Evolutionary conservation across 805 yeast genomes (phyloP), one percentile per base, ranked within the genome.

Genomic region (Zygotorulaspora danielsina): DNA sequence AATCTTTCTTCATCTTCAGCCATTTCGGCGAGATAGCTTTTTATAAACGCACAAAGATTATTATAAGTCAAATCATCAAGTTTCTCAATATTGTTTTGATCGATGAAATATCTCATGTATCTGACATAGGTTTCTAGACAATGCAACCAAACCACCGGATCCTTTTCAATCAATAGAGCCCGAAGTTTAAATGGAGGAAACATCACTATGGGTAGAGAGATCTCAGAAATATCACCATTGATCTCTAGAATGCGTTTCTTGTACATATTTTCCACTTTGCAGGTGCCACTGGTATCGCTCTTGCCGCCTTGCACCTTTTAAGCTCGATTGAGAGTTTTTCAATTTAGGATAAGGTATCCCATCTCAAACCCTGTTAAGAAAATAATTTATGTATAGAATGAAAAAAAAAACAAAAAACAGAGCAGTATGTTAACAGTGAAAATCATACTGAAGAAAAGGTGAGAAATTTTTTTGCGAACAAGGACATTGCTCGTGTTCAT

Each of bases 91-190:
- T 65, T 64, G 5, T 65, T 58, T 10, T 57, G 47, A 2, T 54
- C 49, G 22, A 74, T 58, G 28, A 83, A 57, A 42, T 66, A 73
- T 41, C 72, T 66, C 49, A 78, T 71, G 15, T 77, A 64, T 12
- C 54, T 58, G 39, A 82, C 75, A 58, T 81, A 84, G 3, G 75
- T 75, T 48, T 81, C 85, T 12, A 84, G 60, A 15, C 81, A 61
- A 56, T 82, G 87, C 3, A 75, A 81, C 88, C 90, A 84, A 6
- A 84, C 84, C 16, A 84, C 88, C 0, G 94, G 94, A 55, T 84
- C 94, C 45, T 77, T 83, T 54, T 84, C 93, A 5, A 81, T 79
- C 55, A 84, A 65, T n/a, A 86, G 78, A 0, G 89, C 83, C 24
- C 93, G 67, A 19, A 84, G 69, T 45, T 75, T 74, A 62, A 83